phyloP scores from a whole-genome alignment of 306 rosid species.

The Oxytropis ochrocephala region DNA sequence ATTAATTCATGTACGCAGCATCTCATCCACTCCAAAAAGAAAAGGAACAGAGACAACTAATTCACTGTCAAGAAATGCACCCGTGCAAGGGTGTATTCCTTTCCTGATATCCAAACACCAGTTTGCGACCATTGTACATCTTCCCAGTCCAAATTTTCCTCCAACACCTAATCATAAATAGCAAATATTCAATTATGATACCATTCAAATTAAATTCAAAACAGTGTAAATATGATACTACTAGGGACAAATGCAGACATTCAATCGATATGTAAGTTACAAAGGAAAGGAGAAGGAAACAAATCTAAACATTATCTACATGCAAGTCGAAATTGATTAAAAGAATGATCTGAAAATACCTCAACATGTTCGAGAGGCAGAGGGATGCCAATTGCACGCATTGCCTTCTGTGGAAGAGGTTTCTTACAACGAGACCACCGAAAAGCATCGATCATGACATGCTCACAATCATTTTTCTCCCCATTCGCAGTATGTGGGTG shows the following conservation, averaged over 20 bases:
- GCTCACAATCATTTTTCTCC: slow-evolving; percentile 56
- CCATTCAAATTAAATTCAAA: neutral
- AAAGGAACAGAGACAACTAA: slow-evolving; percentile 14
- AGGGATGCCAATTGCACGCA: slow-evolving; percentile 80
- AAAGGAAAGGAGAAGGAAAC: neutral
- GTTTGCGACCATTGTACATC: slow-evolving; percentile 97
- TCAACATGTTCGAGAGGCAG: slow-evolving; percentile 78
- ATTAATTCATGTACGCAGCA: neutral
- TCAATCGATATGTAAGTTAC: neutral
- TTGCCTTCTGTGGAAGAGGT: slow-evolving; percentile 83
- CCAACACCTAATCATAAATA: slow-evolving; percentile 51
- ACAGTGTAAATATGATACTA: neutral
- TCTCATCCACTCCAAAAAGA: neutral
- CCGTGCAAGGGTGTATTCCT: slow-evolving; percentile 80
- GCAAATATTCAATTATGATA: neutral
- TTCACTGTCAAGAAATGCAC: slow-evolving; percentile 80
- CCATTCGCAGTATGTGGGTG: slow-evolving; percentile 52
- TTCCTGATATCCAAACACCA: slow-evolving; percentile 92
- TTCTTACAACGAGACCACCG: slow-evolving; percentile 93
- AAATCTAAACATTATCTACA: neutral
- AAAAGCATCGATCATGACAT: slow-evolving; percentile 50
- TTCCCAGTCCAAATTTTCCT: slow-evolving; percentile 93
- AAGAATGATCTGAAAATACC: slow-evolving; percentile 36
- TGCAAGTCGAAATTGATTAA: neutral
- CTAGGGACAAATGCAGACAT: neutral